Conservation (phyloP, 306 rosid species). For the Arachis hypogaea region DNA sequence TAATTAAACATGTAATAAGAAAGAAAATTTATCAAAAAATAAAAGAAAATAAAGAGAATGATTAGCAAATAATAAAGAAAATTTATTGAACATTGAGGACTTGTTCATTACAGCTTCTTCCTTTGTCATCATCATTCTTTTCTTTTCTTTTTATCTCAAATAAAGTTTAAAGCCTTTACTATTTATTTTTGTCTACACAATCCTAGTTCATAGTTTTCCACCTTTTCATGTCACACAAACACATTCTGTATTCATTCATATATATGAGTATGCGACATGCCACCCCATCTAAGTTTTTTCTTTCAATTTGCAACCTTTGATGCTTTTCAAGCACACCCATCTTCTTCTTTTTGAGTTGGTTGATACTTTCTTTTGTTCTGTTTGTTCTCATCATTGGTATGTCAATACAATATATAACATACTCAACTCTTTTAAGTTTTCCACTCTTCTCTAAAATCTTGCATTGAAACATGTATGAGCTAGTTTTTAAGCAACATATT, state of each 20-base stretch:
- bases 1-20: too few relatives aligned
- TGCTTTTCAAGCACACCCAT: slow-evolving; percentile 30
- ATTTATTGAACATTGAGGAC: slow-evolving; percentile 31
- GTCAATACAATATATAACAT: too few relatives aligned
- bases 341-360: slow-evolving; percentile 17
- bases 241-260: slow-evolving; percentile 4
- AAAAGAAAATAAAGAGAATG: too few relatives aligned
- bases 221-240: not conserved
- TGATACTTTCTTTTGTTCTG: slow-evolving; percentile 19
- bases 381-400: not conserved
- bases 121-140: slow-evolving; percentile 22
- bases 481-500: too few relatives aligned
- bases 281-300: slow-evolving; percentile 11
- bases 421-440: too few relatives aligned
- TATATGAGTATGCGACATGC: not conserved
- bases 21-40: too few relatives aligned
- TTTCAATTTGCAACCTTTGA: slow-evolving; percentile 22
- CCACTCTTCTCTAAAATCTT: too few relatives aligned
- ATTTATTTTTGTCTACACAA: slow-evolving; percentile 21
- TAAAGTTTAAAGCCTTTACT: slow-evolving; percentile 18
- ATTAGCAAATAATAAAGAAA: too few relatives aligned
- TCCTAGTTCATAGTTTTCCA: slow-evolving; percentile 20
- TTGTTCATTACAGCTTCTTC: slow-evolving; percentile 28
- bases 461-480: too few relatives aligned
- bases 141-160: not conserved